Evolutionary conservation across 345 rosid species (phyloP).

Genomic region (Pelargonium nanum): DNA sequence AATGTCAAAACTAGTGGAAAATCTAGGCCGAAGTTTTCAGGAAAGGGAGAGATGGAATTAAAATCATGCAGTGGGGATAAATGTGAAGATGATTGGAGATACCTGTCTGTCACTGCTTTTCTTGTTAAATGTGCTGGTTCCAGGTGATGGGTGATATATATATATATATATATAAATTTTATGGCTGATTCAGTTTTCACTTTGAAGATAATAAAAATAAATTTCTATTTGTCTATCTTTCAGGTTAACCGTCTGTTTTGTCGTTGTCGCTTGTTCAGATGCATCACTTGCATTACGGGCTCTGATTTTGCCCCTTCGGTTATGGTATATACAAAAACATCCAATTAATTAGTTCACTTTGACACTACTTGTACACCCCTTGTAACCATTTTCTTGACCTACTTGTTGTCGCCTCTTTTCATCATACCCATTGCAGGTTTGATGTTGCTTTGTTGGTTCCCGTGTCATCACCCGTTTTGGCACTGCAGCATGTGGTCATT

Average conservation of each 20-base stretch:
- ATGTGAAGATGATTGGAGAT: constrained; percentile 90
- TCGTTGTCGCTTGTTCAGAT: constrained; percentile 82
- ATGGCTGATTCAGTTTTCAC: background rate
- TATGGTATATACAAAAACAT: constrained; percentile 49
- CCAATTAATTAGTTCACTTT: constrained; percentile 7
- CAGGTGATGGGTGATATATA: constrained; percentile 36
- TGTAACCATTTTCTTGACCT: background rate
- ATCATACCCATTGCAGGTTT: constrained; percentile 44
- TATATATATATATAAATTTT: too few relatives aligned
- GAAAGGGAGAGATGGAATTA: constrained; percentile 13
- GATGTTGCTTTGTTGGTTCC: constrained; percentile 72
- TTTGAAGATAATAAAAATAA: background rate
- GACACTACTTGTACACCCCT: background rate
- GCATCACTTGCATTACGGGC: constrained; percentile 79
- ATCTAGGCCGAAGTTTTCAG: constrained; percentile 11
- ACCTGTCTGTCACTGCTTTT: constrained; percentile 86
- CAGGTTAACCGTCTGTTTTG: constrained; percentile 83
- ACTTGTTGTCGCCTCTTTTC: background rate
- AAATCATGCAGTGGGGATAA: constrained; percentile 27
- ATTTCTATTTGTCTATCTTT: constrained; percentile 11
- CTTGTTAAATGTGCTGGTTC: constrained; percentile 65
- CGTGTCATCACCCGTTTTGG: constrained; percentile 54
- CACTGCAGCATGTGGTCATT: constrained; percentile 62
- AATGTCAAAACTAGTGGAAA: constrained; percentile 16
- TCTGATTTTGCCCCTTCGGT: constrained; percentile 65